Base-by-base conservation (phyloP, 1,284 basidiomycete genomes). In the Mixia osmundae region DNA sequence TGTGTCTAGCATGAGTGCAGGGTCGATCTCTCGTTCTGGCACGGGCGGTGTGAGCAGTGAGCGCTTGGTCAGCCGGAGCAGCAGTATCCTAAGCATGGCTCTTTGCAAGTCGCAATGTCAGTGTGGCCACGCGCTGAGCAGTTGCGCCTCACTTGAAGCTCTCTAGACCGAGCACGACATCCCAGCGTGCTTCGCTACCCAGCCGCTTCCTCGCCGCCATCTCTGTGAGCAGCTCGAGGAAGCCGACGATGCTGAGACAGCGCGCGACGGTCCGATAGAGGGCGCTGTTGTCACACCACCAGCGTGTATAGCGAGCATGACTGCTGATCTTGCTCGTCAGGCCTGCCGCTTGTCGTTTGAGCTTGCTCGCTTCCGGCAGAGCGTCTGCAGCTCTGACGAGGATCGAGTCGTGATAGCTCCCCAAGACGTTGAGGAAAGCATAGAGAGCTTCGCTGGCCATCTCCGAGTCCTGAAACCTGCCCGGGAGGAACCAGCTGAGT, bases 321-420 rank as follows among this genome's bases (percentile, higher is more conserved):
- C 53, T 51, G 19, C 57, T 57, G 12, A 50, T 49, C 4, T 47
- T 48, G 1, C 52, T 45, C 8, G 42, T 42, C 27, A 48, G 40
- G 8, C 43, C 38, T 8, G 48, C 34, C 1, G 50, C 32, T n/a
- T n/a, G n/a, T n/a, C n/a, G n/a, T n/a, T n/a, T n/a, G n/a, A n/a
- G n/a, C n/a, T n/a, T n/a, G n/a, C n/a, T n/a, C n/a, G n/a, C n/a
- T n/a, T n/a, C n/a, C n/a, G n/a, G n/a, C n/a, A n/a, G n/a, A 24
- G 36, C 30, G 25, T 34, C 25, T 8, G 19, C 22, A 11, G 30
- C 38, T 7, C 50, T 45, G 33, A 49, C 47, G 14, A 58, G 47
- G 35, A 60, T 48, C 12, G 54, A 53, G 43, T 60, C 57, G 44
- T 60, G 58, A 46, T 60, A 58, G 36, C 57, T 47, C 20, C 56